phyloP scores from a whole-genome alignment of 179 eudicot species.

The Heliamphora pulchella region DNA sequence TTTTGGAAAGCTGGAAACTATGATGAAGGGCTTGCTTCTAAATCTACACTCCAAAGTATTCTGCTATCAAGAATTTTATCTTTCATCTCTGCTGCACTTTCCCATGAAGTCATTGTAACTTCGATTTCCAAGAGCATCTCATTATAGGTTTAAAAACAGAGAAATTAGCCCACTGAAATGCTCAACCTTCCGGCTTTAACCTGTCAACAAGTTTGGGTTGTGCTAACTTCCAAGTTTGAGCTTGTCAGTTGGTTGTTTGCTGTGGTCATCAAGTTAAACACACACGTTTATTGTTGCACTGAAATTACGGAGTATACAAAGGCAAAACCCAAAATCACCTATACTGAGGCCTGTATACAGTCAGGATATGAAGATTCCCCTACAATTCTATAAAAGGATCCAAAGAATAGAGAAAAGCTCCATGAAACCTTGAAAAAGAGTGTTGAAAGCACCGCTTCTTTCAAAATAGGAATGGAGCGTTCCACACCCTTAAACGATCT shows the following conservation, averaged over 20 bases:
- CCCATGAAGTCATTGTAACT: conserved; percentile 1
- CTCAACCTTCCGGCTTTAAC: not conserved
- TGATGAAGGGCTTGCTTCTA: conserved; percentile 38
- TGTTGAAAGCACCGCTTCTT: no score
- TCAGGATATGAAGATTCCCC: no score
- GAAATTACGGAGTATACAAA: no score
- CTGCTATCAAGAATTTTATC: not conserved
- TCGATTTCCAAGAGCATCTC: not conserved
- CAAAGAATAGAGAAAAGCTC: no score
- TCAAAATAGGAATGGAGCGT: no score
- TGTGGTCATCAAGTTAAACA: not conserved
- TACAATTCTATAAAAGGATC: no score
- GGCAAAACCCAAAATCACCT: no score
- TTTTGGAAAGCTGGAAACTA: conserved; percentile 89
- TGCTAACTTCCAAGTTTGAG: not conserved
- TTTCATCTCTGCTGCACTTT: not conserved
- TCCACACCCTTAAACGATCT: no score
- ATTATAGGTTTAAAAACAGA: not conserved
- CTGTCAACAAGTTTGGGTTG: not conserved
- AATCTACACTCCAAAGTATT: conserved; percentile 45
- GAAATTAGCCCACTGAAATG: not conserved
- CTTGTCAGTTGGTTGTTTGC: conserved; percentile 1
- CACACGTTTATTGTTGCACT: not conserved
- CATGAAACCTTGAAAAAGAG: no score
- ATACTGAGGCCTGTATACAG: no score